Base-by-base conservation (phyloP, 192 early-diverging fungal species). In the Backusella sp. region DNA sequence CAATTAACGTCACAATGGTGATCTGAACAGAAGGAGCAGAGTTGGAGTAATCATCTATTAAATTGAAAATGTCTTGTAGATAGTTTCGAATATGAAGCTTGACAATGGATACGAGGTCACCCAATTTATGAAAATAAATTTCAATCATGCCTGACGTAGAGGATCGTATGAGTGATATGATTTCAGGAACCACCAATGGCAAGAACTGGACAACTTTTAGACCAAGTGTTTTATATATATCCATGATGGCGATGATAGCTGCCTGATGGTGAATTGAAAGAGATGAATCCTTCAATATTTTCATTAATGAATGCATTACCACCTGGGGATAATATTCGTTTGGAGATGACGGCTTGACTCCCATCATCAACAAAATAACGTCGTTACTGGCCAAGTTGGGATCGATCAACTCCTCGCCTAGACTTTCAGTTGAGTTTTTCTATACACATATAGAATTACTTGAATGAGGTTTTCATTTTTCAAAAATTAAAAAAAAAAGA, bases 271-370 rank as follows among this genome's bases (percentile, higher is more conserved):
- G 92, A 14, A 86, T 86, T 72, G 89, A 91, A 26, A 97, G 83
- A 1, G 92, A 91, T 8, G 91, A 86, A 81, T 97, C 95, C 39
- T 90, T 79, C 44, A 98, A 78, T 66, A 99, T 96, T 81, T 93
- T 93, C 82, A 98, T 93, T 28, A 98, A 81, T 0, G 96, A 91
- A 41, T 89, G 86, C 72, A 98, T 94, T 11, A 95, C 93, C 7
- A 99, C 94, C 12, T 92, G 89, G 1, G 95, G 93, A 80, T 97
- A 97, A 74, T 98, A 96, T 19, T 94, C 94, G 21, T 97, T 94
- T 0, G 92, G 56, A 1, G 91, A 91, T n/a, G 94, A 93, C 1
- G 95, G 95, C 12, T 91, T 88, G 66, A 93, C 69, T 56, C 90
- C 89, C 68, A 80, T 85, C 86, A 87, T 91, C 35, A 86, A 73